Percentiles rank a stretch among this genome's conserved stretches.
These are phyloP conservation scores for Fusarium poae DNA, from an alignment of 2,329 filamentous ascomycete species.

Conservation along the genomic window DNA sequence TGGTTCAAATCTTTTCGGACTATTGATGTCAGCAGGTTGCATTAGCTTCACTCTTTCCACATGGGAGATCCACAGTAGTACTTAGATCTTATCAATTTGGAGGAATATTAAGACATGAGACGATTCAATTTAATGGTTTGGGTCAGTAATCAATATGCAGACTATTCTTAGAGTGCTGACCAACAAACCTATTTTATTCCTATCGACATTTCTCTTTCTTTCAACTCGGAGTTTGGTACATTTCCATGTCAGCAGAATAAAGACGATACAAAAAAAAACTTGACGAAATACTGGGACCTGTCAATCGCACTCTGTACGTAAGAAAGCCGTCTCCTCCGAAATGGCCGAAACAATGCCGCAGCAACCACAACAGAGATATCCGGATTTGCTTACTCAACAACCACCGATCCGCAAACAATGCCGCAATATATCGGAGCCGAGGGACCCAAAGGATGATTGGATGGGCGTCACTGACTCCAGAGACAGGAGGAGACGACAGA, in stretches of 20 bases:
- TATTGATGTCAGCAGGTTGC: constrained; percentile 42
- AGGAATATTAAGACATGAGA: not conserved
- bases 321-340: constrained; percentile 16
- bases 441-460: constrained; percentile 43
- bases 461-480: constrained; percentile 41
- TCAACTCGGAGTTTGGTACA: constrained; percentile 1
- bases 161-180: not conserved
- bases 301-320: constrained; percentile 21
- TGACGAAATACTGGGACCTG: constrained; percentile 1
- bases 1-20: constrained; percentile 13
- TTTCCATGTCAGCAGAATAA: constrained; percentile 13
- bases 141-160: constrained; percentile 8
- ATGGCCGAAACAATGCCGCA: constrained; percentile 19
- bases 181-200: not conserved
- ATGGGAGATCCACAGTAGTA: not conserved
- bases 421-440: constrained; percentile 30
- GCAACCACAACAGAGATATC: not conserved
- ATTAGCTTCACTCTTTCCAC: constrained; percentile 31
- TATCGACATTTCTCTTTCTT: not conserved
- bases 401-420: constrained; percentile 14
- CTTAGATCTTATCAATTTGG: constrained; percentile 3
- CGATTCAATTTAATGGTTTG: not conserved
- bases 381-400: constrained; percentile 12
- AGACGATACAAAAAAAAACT: not conserved
- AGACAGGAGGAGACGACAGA: constrained; percentile 44